Conservation (phyloP, 2,329 filamentous ascomycete genomes). For the Sporothrix variecibatus region DNA sequence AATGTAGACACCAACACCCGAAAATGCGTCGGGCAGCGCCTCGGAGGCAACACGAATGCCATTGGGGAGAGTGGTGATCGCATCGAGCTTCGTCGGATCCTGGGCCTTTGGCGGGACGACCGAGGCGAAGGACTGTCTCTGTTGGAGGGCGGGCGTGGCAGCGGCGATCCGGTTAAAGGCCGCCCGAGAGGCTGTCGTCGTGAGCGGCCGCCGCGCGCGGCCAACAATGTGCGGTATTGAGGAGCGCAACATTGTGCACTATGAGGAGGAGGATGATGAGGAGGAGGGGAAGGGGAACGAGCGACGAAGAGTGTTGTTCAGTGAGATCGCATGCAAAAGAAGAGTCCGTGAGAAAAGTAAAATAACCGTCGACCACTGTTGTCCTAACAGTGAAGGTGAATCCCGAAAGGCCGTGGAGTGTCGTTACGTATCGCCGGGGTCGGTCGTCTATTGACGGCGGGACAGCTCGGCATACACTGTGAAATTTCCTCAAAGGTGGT, state of each 20-base stretch:
- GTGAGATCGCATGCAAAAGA: neutral
- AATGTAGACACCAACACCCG: conserved; percentile 92
- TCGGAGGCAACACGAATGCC: conserved; percentile 94
- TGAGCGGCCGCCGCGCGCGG: conserved; percentile 21
- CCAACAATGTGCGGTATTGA: conserved; percentile 28
- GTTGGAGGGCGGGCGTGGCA: neutral
- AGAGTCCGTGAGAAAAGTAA: neutral
- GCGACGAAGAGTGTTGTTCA: neutral
- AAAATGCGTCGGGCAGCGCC: conserved; percentile 89
- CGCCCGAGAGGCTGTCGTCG: neutral
- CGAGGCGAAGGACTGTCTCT: conserved; percentile 18
- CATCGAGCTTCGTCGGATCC: conserved; percentile 85
- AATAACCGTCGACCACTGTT: neutral
- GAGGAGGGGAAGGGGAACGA: neutral
- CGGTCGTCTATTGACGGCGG: neutral
- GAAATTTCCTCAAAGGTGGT: conserved; percentile 24
- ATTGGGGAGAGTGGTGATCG: conserved; percentile 86
- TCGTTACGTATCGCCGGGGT: neutral
- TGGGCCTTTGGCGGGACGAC: conserved; percentile 38
- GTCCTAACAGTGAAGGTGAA: neutral
- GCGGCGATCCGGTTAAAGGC: neutral
- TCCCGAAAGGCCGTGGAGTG: neutral
- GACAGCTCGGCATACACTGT: conserved; percentile 11
- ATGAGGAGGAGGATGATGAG: neutral
- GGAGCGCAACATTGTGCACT: conserved; percentile 26